phyloP scores from a whole-genome alignment of 2,329 filamentous ascomycete genomes.

The Colletotrichum costaricense region DNA sequence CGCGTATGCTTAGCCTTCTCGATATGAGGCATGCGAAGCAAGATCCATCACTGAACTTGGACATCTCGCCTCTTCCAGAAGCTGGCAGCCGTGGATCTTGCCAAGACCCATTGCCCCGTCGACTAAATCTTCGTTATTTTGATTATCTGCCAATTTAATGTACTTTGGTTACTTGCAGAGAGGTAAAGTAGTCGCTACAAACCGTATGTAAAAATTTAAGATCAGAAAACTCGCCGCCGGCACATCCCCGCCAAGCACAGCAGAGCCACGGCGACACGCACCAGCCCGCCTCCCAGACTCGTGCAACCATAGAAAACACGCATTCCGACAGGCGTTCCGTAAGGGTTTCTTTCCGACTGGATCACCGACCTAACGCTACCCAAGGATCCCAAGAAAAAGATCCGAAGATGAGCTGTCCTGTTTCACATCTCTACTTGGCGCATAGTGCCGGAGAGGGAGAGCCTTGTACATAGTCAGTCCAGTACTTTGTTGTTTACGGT shows the following conservation, averaged over 20 bases:
- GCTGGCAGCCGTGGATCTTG: neutral
- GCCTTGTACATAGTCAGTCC: neutral
- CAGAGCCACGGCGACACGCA: constrained; percentile 34
- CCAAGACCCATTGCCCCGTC: neutral
- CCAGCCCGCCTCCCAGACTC: neutral
- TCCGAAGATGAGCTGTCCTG: constrained; percentile 19
- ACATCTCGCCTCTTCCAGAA: too few species aligned
- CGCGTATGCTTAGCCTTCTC: neutral
- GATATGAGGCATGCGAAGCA: neutral
- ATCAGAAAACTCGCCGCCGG: constrained; percentile 14
- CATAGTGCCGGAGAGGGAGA: neutral
- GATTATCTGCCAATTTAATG: constrained; percentile 6
- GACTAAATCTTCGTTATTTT: neutral
- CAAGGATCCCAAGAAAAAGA: neutral
- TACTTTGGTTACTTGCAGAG: too few species aligned
- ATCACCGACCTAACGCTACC: neutral
- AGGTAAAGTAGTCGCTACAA: too few species aligned
- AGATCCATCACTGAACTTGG: neutral
- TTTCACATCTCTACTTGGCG: constrained; percentile 23
- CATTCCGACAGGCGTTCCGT: neutral
- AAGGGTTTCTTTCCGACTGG: neutral
- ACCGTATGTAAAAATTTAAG: too few species aligned
- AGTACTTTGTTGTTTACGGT: neutral
- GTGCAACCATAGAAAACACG: neutral
- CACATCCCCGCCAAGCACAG: constrained; percentile 28